Conservation (phyloP, 2,329 filamentous ascomycete species). For the Phyllosticta ampelicida region DNA sequence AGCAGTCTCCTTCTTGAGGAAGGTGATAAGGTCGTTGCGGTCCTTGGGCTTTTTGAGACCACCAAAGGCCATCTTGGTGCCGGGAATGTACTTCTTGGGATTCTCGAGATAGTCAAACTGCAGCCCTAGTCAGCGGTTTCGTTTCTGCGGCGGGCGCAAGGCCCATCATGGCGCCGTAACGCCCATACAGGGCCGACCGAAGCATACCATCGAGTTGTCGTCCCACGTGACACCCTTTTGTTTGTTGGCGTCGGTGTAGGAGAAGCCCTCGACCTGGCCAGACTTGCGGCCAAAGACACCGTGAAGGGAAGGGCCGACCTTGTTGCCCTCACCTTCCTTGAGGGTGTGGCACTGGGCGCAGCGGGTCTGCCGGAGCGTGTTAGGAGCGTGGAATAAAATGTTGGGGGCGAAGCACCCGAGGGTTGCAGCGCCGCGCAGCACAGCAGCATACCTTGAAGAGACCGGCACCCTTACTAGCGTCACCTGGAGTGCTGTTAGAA, state of each 20-base stretch:
- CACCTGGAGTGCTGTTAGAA: constrained; percentile 47
- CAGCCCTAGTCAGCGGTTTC: neutral
- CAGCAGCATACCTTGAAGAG: constrained; percentile 68
- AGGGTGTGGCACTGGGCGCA: constrained; percentile 98
- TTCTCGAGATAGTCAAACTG: constrained; percentile 99
- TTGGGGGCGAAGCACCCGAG: constrained; percentile 4
- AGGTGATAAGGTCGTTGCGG: constrained; percentile 95
- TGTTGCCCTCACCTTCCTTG: constrained; percentile 84
- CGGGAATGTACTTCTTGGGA: constrained; percentile 99
- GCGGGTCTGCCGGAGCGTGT: constrained; percentile 50
- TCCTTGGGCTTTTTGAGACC: constrained; percentile 99
- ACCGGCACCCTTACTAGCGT: constrained; percentile 91
- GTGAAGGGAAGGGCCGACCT: constrained; percentile 94
- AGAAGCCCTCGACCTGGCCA: constrained; percentile 80
- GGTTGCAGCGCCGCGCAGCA: constrained; percentile 1
- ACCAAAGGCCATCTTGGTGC: constrained; percentile 99
- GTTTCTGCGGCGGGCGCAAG: neutral
- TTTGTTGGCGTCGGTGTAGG: constrained; percentile 99
- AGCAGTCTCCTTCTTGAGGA: constrained; percentile 58
- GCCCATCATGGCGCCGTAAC: neutral
- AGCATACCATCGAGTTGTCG: constrained; percentile 66
- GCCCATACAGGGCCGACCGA: neutral
- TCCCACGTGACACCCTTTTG: constrained; percentile 85
- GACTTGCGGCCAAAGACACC: constrained; percentile 96
- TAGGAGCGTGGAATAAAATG: constrained; percentile 12